phyloP scores from a whole-genome alignment of 495 filamentous ascomycete genomes.

The Lasiosphaeria miniovina region DNA sequence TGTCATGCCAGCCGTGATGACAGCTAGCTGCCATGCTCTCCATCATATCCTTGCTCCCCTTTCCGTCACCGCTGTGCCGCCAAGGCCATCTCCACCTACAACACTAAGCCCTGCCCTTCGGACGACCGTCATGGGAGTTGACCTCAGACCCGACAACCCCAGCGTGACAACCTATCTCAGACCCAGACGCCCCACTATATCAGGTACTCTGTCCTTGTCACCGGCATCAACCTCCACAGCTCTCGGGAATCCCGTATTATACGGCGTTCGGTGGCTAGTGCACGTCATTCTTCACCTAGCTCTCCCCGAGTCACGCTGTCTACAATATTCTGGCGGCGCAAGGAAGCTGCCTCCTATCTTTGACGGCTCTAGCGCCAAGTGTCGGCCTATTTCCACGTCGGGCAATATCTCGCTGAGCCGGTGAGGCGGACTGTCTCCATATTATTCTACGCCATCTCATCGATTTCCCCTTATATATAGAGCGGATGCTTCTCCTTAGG shows the following conservation, averaged over 20 bases:
- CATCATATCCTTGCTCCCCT: neutral
- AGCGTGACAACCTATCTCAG: neutral
- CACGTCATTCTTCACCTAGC: conserved; percentile 13
- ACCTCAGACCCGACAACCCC: too few relatives aligned
- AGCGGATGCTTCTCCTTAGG: neutral
- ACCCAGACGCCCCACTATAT: neutral
- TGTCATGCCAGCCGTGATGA: conserved; percentile 4
- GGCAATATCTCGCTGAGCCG: neutral
- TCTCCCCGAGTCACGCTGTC: conserved; percentile 10
- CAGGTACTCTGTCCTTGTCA: neutral
- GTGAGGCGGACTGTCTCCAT: neutral
- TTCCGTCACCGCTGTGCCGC: neutral
- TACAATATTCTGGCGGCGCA: conserved; percentile 18
- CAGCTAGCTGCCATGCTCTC: neutral
- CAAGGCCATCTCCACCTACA: neutral
- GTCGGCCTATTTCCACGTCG: conserved; percentile 1
- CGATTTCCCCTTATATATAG: neutral
- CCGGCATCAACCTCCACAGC: conserved; percentile 4
- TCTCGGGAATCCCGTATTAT: conserved; percentile 31
- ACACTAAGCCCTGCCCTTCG: neutral
- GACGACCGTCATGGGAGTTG: neutral
- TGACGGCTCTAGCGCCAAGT: neutral
- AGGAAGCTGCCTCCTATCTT: neutral
- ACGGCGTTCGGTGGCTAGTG: conserved; percentile 16
- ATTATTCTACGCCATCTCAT: neutral